Evolutionary conservation across 2,329 filamentous ascomycete species (phyloP).

Genomic region (Sporothrix dimorphospora): DNA sequence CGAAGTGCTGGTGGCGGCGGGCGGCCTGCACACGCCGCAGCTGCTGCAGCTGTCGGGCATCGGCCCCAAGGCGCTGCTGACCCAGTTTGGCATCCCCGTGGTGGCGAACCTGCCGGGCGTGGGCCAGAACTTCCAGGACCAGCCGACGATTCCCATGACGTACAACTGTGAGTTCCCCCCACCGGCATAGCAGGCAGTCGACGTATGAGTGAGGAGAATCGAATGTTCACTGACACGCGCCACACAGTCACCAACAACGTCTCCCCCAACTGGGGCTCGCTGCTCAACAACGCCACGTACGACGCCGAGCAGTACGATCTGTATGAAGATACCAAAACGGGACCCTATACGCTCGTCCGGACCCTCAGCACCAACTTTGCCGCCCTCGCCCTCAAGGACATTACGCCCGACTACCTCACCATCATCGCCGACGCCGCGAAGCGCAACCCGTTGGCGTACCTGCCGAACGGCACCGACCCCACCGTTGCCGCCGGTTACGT

Average conservation of each 20-base stretch:
- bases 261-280: slow-evolving; percentile 38
- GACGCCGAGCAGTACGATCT: slow-evolving; percentile 40
- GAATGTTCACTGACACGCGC: not conserved
- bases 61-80: slow-evolving; percentile 48
- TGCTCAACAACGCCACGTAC: slow-evolving; percentile 42
- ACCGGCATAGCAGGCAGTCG: too few species aligned
- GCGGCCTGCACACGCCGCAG: slow-evolving; percentile 48
- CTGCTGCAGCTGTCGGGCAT: slow-evolving; percentile 52
- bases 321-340: slow-evolving; percentile 40
- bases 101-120: slow-evolving; percentile 45
- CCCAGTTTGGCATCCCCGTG: slow-evolving; percentile 45
- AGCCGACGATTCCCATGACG: slow-evolving; percentile 36
- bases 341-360: slow-evolving; percentile 40
- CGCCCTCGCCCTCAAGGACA: slow-evolving; percentile 42
- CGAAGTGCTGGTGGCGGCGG: slow-evolving; percentile 51
- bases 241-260: slow-evolving; percentile 35
- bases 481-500: slow-evolving; percentile 46
- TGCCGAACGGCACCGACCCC: slow-evolving; percentile 42
- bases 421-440: slow-evolving; percentile 35
- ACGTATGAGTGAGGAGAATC: too few species aligned
- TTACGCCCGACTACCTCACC: slow-evolving; percentile 36
- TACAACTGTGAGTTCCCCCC: slow-evolving; percentile 28
- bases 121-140: slow-evolving; percentile 47
- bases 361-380: slow-evolving; percentile 39
- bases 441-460: slow-evolving; percentile 33